Base-by-base conservation (phyloP, 495 filamentous ascomycete species). In the Barbatosphaeria neglecta region DNA sequence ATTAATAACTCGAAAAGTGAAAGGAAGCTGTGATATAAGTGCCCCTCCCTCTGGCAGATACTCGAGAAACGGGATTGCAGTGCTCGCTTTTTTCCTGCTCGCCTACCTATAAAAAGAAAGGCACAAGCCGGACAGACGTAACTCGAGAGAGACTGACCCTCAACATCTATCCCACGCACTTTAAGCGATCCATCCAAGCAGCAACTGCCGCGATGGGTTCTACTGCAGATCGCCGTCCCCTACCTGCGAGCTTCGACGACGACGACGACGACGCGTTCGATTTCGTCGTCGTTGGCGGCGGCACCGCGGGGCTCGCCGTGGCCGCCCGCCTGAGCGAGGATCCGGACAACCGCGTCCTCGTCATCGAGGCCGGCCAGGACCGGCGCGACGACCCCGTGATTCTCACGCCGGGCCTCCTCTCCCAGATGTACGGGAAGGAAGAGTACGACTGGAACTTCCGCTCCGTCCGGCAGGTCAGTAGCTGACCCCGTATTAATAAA, bases 241-340 rank as follows among this genome's bases (percentile, higher is more conserved):
- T n/a, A n/a, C n/a, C n/a, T n/a, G n/a, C n/a, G n/a, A n/a, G n/a
- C n/a, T n/a, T n/a, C n/a, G n/a, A n/a, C n/a, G n/a, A n/a, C 22
- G 46, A 49, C 17, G 45, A 51, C 31, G 50, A 50, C 17, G 28
- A 44, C 25, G 46, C 57, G 4, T 94, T 81, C 66, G 87, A 94
- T 68, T 92, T 88, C 60, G 70, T 95, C 48, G 82, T 94, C 55
- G 78, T 93, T 13, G 87, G 86, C 49, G 88, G 86, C 42, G 88
- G 88, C 55, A 93, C 88, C 24, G 87, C 88, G 6, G 88, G 88
- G 46, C 86, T 88, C 62, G 86, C 90, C 35, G 81, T 95, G 58
- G 88, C 86, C 6, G 63, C 64, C 28, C 65, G 78, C 8, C 61
- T 80, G 8, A 67, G 64, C 24, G 74, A 76, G 37, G 58, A 69